Evolutionary conservation across 1,139 yeast genomes (phyloP).

Genomic region (Lodderomyces oxycetoniae): DNA sequence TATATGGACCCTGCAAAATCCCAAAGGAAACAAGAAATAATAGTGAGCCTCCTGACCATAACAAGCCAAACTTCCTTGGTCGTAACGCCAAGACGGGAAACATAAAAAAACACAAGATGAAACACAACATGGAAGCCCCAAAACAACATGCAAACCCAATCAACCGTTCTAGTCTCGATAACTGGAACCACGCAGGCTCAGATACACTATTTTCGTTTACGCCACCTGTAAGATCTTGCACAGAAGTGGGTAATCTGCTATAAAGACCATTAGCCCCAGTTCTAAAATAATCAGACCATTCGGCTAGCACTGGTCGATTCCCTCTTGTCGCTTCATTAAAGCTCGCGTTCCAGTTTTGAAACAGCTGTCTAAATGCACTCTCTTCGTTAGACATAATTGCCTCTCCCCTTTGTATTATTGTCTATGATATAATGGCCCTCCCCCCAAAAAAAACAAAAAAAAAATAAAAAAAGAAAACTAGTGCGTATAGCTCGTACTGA

Average conservation of each 20-base stretch:
- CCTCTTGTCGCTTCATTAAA: not conserved
- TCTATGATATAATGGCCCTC: too few species aligned
- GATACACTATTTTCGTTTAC: constrained; percentile 4
- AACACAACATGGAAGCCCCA: constrained; percentile 72
- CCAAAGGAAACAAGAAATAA: constrained; percentile 88
- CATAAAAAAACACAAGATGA: constrained; percentile 72
- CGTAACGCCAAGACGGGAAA: constrained; percentile 86
- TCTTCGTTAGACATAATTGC: constrained; percentile 30
- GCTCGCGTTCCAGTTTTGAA: constrained; percentile 35
- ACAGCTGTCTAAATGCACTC: constrained; percentile 39
- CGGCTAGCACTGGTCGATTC: constrained; percentile 30
- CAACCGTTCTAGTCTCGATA: constrained; percentile 76
- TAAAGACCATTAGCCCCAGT: constrained; percentile 41
- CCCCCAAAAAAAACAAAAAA: too few species aligned
- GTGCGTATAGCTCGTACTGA: too few species aligned
- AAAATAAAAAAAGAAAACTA: too few species aligned
- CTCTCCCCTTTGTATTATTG: too few species aligned
- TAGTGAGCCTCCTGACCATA: constrained; percentile 91
- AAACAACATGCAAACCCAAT: constrained; percentile 75
- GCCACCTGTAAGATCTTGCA: constrained; percentile 13
- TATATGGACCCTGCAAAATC: constrained; percentile 83
- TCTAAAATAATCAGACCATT: constrained; percentile 45
- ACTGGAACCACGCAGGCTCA: constrained; percentile 52
- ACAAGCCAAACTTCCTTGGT: constrained; percentile 83
- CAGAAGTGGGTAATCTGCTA: constrained; percentile 33